A percentile compares a stretch with the other conserved stretches of the same genome.
Evolutionary conservation across 768 basidiomycete genomes (phyloP).

Genomic region (Rhodotorula paludigena): DNA sequence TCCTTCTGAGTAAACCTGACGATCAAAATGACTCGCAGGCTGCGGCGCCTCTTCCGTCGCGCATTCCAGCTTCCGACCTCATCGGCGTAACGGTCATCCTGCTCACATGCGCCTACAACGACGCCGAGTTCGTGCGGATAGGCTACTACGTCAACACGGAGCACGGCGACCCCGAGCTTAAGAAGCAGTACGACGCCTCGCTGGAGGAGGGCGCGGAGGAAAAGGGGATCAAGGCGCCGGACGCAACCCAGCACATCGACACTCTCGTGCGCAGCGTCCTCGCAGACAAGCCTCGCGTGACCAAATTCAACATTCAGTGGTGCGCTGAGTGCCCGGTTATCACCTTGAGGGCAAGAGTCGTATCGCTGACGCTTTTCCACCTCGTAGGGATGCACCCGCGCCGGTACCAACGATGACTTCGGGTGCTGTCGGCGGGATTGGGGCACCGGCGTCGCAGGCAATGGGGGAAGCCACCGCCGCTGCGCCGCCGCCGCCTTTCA

Average conservation of each 20-base stretch:
- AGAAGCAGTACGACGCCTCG: conserved; percentile 53
- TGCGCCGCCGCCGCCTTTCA: neutral
- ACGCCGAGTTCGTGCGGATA: conserved; percentile 98
- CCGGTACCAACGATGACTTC: conserved; percentile 1
- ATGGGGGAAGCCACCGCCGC: neutral
- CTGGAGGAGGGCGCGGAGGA: conserved; percentile 48
- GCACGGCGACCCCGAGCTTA: conserved; percentile 92
- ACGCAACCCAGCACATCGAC: conserved; percentile 52
- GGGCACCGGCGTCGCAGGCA: neutral
- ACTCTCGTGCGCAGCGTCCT: conserved; percentile 74
- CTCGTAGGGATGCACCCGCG: conserved; percentile 4
- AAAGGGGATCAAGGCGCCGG: conserved; percentile 56
- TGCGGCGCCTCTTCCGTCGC: conserved; percentile 70
- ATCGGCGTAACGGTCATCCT: conserved; percentile 96
- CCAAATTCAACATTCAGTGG: conserved; percentile 56
- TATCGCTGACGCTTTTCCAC: neutral
- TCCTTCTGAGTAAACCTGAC: neutral
- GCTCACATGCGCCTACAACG: conserved; percentile 88
- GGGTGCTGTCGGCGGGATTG: neutral
- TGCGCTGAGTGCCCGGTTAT: conserved; percentile 17
- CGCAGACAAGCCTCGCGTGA: conserved; percentile 86
- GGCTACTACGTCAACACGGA: conserved; percentile 99
- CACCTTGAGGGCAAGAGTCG: no score
- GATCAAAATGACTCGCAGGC: conserved; percentile 50
- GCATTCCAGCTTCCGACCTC: conserved; percentile 82